Evolutionary conservation across 345 rosid genomes (phyloP).

Genomic region (Salix viminalis): DNA sequence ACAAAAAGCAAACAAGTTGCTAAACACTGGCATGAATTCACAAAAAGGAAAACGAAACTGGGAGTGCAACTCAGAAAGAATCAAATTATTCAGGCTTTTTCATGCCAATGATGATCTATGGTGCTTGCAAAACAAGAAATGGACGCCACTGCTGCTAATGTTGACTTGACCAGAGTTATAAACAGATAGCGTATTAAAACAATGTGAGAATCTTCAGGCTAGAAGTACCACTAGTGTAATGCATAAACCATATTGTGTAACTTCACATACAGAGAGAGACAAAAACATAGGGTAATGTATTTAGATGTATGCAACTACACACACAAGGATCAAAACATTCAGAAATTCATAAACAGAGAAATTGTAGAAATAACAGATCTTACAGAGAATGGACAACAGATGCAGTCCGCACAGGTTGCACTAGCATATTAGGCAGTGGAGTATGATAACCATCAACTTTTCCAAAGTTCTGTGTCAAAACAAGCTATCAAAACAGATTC

Average conservation of each 20-base stretch:
- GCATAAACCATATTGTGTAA: too few relatives aligned
- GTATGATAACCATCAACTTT: conserved; percentile 26
- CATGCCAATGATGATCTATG: background rate
- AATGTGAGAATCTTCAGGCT: too few relatives aligned
- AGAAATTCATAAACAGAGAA: background rate
- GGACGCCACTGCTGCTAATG: too few relatives aligned
- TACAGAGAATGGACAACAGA: conserved; percentile 55
- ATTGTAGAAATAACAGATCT: conserved; percentile 21
- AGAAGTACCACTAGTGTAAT: too few relatives aligned
- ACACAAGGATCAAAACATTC: background rate
- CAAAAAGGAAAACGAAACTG: background rate
- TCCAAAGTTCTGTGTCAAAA: conserved; percentile 47
- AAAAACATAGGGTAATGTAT: too few relatives aligned
- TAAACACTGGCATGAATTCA: too few relatives aligned
- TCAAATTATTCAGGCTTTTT: background rate
- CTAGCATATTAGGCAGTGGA: conserved; percentile 50
- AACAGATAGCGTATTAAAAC: too few relatives aligned
- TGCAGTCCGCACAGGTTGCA: conserved; percentile 56
- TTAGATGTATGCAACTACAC: background rate
- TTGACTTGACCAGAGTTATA: too few relatives aligned
- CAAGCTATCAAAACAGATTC: conserved; percentile 23
- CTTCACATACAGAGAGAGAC: too few relatives aligned
- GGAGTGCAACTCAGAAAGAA: background rate
- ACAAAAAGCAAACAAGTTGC: too few relatives aligned
- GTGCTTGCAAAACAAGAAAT: background rate